These are phyloP conservation scores for Leishmania major DNA, from an alignment of 208 protist species.

Conservation along the genomic window DNA sequence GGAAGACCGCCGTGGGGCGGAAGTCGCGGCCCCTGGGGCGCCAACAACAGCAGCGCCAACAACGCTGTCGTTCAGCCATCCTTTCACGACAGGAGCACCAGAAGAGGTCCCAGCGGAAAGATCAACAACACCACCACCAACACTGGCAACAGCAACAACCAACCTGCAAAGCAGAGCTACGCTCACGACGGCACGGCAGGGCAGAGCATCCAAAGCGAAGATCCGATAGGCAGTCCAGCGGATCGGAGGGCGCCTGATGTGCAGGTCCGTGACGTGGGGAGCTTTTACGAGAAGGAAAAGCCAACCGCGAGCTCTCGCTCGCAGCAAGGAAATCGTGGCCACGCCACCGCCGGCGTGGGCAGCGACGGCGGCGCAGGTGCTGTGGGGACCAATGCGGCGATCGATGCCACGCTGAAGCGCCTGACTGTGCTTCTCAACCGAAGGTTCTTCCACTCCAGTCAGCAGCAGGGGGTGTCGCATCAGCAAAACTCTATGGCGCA, in stretches of 20 bases:
- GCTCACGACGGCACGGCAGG: background rate
- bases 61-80: conserved; percentile 4
- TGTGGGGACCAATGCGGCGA: conserved; percentile 31
- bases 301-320: conserved; percentile 5
- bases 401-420: conserved; percentile 38
- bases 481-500: conserved; percentile 20
- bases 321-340: conserved; percentile 28
- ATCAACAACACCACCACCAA: background rate
- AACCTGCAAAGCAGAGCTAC: background rate
- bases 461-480: background rate
- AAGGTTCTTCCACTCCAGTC: conserved; percentile 20
- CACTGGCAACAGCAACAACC: conserved; percentile 1
- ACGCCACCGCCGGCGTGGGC: conserved; percentile 7
- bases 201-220: background rate
- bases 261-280: conserved; percentile 29
- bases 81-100: background rate
- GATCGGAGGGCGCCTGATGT: conserved; percentile 27
- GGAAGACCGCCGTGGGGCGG: conserved; percentile 1
- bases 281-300: conserved; percentile 30
- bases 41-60: conserved; percentile 1
- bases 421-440: conserved; percentile 44
- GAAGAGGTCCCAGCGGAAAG: conserved; percentile 15
- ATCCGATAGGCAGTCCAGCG: background rate
- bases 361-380: conserved; percentile 6
- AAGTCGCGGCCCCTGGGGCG: conserved; percentile 1